phyloP scores from a whole-genome alignment of 1,284 basidiomycete species.

The Cutaneotrichosporon mucoides region DNA sequence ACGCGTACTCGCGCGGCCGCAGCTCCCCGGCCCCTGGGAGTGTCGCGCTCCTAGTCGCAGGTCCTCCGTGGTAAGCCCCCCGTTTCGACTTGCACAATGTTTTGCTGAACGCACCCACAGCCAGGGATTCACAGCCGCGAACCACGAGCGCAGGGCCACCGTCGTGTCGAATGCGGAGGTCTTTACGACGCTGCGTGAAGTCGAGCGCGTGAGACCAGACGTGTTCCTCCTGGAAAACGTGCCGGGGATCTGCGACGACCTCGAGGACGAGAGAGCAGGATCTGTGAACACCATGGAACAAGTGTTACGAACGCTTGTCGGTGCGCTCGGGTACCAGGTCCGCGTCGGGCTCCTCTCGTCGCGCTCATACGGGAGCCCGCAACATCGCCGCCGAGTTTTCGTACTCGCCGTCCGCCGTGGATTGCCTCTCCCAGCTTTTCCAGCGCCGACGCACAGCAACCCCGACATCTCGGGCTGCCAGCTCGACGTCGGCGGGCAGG shows the following conservation, averaged over 20 bases:
- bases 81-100: no score
- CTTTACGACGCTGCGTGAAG: conserved; percentile 15
- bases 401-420: conserved; percentile 27
- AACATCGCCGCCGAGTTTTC: conserved; percentile 29
- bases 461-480: not conserved
- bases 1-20: not conserved
- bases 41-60: conserved; percentile 20
- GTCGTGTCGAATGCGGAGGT: conserved; percentile 29
- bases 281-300: conserved; percentile 2
- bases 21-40: not conserved
- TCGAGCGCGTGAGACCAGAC: conserved; percentile 22
- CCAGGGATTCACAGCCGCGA: conserved; percentile 32
- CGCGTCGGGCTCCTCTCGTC: conserved; percentile 27
- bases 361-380: conserved; percentile 29
- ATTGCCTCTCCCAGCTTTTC: conserved; percentile 26
- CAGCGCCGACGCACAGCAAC: conserved; percentile 29
- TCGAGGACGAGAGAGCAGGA: no score
- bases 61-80: conserved; percentile 31
- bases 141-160: conserved; percentile 14
- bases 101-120: conserved; percentile 12
- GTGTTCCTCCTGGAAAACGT: conserved; percentile 38
- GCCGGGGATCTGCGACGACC: conserved; percentile 22
- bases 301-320: conserved; percentile 17
- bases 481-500: no score
- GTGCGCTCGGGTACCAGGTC: conserved; percentile 25